Base-by-base conservation (phyloP, 192 early-diverging fungal species). In the Chytriomyces sp. region DNA sequence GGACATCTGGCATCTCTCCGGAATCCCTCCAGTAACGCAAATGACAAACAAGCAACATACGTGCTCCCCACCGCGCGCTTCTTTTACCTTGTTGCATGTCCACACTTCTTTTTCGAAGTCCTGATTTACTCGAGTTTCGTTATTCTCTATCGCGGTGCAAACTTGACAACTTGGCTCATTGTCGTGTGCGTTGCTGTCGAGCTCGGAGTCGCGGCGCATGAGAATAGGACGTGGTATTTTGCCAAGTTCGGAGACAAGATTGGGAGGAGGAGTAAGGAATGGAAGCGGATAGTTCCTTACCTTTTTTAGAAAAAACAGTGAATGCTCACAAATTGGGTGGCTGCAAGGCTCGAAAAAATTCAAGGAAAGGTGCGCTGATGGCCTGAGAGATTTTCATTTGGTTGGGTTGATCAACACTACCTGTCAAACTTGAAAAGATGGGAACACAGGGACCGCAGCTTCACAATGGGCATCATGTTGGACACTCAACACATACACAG, bases 151-250 rank as follows among this genome's bases (percentile, higher is more conserved):
- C 78, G 62, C 6, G 85, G 78, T 58, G 62, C 64, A 40, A 79
- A 70, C 38, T 64, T 60, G 52, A 81, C 81, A 7, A 25, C 6
- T 77, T 33, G 82, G 25, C 67, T 70, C 25, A 80, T 84, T 2
- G 73, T 87, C n/a, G 25, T 81, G 3, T 93, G 90, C 89, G 86
- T 86, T 0, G 62, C 82, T 0, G 58, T 86, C n/a, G 89, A 89
- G 30, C 80, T 95, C 5, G 75, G 82, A 0, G 78, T 88, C 52
- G 81, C 87, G 0, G 89, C 92, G 2, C 80, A 73, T 22, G 84
- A 89, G 72, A 88, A 88, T n/a, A 81, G 86, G 52, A 22, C 68
- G 38, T 95, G 93, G 93, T 93, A 92, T 54, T 49, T 52, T 33
- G 30, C 49, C 10, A 84, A 77, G 28, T 93, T 94, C 79, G 82